Conservation (phyloP, 2,329 filamentous ascomycete species). For the Pyrenochaeta sp. region DNA sequence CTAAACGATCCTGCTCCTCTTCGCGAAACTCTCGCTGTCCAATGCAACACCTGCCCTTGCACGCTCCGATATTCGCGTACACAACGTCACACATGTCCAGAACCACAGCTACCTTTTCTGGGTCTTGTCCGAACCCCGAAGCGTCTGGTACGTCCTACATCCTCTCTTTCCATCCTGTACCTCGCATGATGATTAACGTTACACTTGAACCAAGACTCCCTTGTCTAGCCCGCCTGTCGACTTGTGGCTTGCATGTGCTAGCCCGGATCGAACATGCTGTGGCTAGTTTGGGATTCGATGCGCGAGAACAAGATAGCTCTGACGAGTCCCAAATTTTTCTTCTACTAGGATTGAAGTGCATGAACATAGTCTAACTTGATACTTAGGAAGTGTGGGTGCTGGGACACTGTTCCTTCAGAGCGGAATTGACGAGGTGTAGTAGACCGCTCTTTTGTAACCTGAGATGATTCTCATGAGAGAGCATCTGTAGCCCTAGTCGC, state of each 20-base stretch:
- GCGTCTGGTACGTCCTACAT: background rate
- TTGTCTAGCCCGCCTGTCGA: background rate
- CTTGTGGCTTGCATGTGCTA: constrained; percentile 18
- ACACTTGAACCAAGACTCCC: constrained; percentile 24
- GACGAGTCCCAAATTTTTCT: background rate
- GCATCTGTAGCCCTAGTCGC: too few relatives aligned
- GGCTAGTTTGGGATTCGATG: constrained; percentile 12
- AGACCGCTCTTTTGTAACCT: too few relatives aligned
- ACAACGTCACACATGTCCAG: too few relatives aligned
- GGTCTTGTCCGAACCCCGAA: too few relatives aligned
- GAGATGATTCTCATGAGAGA: too few relatives aligned
- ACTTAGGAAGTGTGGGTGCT: background rate
- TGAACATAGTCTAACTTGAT: background rate
- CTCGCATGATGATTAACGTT: constrained; percentile 18
- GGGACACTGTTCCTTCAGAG: too few relatives aligned
- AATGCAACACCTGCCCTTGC: too few relatives aligned
- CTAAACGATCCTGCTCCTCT: too few relatives aligned
- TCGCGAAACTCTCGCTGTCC: too few relatives aligned
- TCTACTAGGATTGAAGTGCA: background rate
- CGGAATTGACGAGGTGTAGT: too few relatives aligned
- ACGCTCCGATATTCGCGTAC: too few relatives aligned
- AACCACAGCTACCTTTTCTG: too few relatives aligned
- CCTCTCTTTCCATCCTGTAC: background rate
- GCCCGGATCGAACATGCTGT: constrained; percentile 9
- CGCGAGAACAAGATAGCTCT: constrained; percentile 27